Evolutionary conservation across 345 rosid species (phyloP), one percentile per base, ranked within the genome.

Genomic region (Carallia brachiata): DNA sequence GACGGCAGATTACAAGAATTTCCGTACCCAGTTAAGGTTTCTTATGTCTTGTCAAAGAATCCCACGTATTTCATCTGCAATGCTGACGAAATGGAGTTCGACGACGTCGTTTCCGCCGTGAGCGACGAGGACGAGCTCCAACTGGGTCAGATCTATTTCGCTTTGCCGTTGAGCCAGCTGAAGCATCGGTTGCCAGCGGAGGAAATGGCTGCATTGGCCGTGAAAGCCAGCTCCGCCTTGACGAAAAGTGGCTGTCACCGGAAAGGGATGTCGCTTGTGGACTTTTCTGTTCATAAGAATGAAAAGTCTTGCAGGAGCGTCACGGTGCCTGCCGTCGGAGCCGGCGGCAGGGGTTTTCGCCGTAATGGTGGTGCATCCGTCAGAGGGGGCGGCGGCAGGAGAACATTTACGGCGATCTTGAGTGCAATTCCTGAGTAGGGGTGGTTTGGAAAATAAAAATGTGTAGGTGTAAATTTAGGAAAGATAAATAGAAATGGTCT

Each of bases 131-230:
- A 95, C 8, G 91, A 82, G 77, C 92, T 95, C 59, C 94, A 84
- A 36, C 92, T 88, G 0, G 98, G 99, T 13, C 96, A 88, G 66
- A 84, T 95, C 32, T 95, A 95, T 73, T 95, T 95, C 52, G 93
- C 93, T 40, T 72, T 95, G 63, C 98, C 98, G 5, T 67, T 92
- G 72, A 80, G 67, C 63, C 69, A 89, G 76, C 75, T 95, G 59
- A 81, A 77, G 61, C 88, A 76, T 61, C 94, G 91, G 4, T 81
- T 95, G 36, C 89, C 82, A 57, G 82, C 94, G 0, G 91, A 90
- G 67, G 93, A 95, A 68, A 92, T 95, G 99, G 99, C 99, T 17
- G 93, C 99, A 78, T 84, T 95, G 82, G 99, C 99, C 0, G 98
- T 95, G 18, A 92, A 88, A 81, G 99, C 99, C 9, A 95, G 94